Percentiles rank a stretch among this genome's conserved stretches.
phyloP scores from a whole-genome alignment of 768 basidiomycete species.

The Peribolospora baueri region DNA sequence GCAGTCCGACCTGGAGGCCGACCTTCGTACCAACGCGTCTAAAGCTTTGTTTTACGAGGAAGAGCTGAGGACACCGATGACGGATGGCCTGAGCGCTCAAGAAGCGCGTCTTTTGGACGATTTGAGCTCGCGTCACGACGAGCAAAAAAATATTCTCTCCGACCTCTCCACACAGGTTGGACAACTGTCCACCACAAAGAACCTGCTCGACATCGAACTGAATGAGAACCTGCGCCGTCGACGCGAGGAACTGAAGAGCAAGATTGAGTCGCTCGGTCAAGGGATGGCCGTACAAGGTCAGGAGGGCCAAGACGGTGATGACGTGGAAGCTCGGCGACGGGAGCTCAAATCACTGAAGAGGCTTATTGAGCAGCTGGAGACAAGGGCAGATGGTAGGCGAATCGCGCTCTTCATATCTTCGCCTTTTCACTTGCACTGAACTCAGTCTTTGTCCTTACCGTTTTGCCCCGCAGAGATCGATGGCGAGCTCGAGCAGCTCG shows the following conservation, averaged over 20 bases:
- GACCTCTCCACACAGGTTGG: not conserved
- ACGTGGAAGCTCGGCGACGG: slow-evolving; percentile 39
- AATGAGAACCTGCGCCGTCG: slow-evolving; percentile 65
- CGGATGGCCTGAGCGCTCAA: slow-evolving; percentile 41
- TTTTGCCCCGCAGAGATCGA: slow-evolving; percentile 26
- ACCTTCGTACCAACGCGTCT: slow-evolving; percentile 38
- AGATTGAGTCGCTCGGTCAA: slow-evolving; percentile 52
- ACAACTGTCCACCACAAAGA: slow-evolving; percentile 51
- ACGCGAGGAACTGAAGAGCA: slow-evolving; percentile 47
- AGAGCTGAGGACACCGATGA: slow-evolving; percentile 53
- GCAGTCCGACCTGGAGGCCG: slow-evolving; percentile 45
- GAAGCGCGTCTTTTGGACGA: slow-evolving; percentile 43
- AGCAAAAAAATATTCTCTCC: not conserved
- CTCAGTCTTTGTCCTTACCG: slow-evolving; percentile 35
- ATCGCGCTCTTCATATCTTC: not conserved
- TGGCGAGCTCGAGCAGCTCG: slow-evolving; percentile 36
- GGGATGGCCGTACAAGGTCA: slow-evolving; percentile 13
- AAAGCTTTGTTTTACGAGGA: slow-evolving; percentile 16
- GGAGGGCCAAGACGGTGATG: slow-evolving; percentile 32
- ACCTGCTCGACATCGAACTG: slow-evolving; percentile 69
- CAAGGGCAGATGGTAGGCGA: slow-evolving; percentile 34
- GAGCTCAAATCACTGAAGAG: slow-evolving; percentile 44
- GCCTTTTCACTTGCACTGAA: not conserved
- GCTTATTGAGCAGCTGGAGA: slow-evolving; percentile 39
- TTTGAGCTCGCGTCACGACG: not conserved